Base-by-base conservation (phyloP, 805 yeast species). In the Myxozyma udenii region DNA sequence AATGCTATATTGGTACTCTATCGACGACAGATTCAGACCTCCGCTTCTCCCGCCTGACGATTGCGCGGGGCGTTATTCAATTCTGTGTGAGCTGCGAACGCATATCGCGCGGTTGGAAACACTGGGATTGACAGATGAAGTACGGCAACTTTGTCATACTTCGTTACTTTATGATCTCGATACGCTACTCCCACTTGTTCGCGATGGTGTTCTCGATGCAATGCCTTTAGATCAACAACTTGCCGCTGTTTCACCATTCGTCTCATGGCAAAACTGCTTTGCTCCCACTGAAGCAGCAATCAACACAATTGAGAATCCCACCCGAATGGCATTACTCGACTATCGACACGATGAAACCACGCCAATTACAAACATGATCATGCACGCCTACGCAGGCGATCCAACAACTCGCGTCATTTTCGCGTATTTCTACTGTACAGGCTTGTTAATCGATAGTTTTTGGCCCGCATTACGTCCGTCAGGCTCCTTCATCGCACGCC, bases 241-340 rank as follows among this genome's bases (percentile, higher is more conserved):
- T 2, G 28, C 25, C 5, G 28, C 35, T 7, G 35, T 37, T 9
- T 38, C 39, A 9, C 32, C 47, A 25, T 52, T 52, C 36, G 19
- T 40, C 5, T 39, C 41, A 16, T 52, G 56, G 56, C 56, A 52
- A 22, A 3, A 26, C 5, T 49, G 47, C 16, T 52, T 52, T 39
- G 56, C 46, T 14, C 52, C 56, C 1, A 2, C 32, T 4, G 56
- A 52, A 18, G 36, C 40, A 9, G 18, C 14, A 24, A 14, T 23
- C 32, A 5, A 7, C 32, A n/a, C 7, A 11, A 19, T 14, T 35
- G 38, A 4, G 4, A 6, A 12, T 7, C 38, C 25, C n/a, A 32
- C 18, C 21, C 11, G 11, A 11, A 6, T 7, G 18, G 38, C 38
- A 16, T n/a, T 16, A 7, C 24, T 47, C 40, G 40, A 22, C n/a